These are phyloP conservation scores for Irpex lacteus DNA, from an alignment of 1,284 basidiomycete genomes.

Conservation along the genomic window DNA sequence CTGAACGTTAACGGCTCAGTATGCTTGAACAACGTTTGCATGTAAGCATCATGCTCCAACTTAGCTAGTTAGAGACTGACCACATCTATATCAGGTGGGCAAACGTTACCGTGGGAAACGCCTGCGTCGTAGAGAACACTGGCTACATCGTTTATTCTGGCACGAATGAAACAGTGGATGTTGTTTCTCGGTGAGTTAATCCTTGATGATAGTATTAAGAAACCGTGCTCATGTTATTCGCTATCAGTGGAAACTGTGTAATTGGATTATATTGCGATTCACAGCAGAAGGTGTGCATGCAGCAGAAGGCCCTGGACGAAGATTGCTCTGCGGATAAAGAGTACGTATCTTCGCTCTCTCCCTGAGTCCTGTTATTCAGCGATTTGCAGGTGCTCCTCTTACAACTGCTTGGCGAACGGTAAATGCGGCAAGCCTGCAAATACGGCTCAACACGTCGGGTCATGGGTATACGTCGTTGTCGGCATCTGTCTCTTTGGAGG, in stretches of 20 bases:
- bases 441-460: conserved; percentile 59
- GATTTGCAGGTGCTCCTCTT: conserved; percentile 62
- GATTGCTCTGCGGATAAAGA: conserved; percentile 80
- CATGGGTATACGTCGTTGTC: conserved; percentile 75
- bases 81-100: conserved; percentile 53
- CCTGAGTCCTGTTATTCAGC: conserved; percentile 1
- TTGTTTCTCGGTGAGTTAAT: conserved; percentile 70
- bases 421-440: conserved; percentile 63
- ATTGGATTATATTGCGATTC: conserved; percentile 76
- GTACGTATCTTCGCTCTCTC: conserved; percentile 37
- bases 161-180: conserved; percentile 60
- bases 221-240: not conserved
- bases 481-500: conserved; percentile 69
- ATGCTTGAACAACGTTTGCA: conserved; percentile 79
- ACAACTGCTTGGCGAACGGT: conserved; percentile 67
- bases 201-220: not conserved
- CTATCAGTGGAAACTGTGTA: conserved; percentile 60
- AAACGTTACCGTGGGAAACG: conserved; percentile 61
- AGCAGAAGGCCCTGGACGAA: conserved; percentile 52
- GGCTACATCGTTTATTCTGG: conserved; percentile 68
- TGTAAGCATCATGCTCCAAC: conserved; percentile 45
- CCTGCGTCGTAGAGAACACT: conserved; percentile 77
- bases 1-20: conserved; percentile 80
- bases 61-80: too few relatives aligned
- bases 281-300: conserved; percentile 53